Base-by-base conservation (phyloP, 23 red algal genomes). In the Agarophyton chilense region DNA sequence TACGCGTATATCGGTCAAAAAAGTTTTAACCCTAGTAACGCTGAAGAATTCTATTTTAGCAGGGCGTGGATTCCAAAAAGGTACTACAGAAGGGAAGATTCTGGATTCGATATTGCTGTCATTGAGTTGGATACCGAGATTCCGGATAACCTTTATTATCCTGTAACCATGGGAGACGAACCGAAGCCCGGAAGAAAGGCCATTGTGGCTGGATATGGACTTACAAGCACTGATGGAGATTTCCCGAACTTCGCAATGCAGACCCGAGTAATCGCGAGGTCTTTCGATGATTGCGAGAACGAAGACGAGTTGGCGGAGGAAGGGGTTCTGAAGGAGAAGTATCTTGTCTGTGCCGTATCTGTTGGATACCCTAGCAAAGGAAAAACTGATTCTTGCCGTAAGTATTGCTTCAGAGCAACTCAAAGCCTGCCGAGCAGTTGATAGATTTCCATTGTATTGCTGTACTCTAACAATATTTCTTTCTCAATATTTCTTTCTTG, bases 321-420 rank as follows among this genome's bases (percentile, higher is more conserved):
- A 13, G 25, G 39, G 3, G 10, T 56, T 38, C 35, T 86, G 43
- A 33, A 41, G n/a, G 49, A 54, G 25, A 86, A 28, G 42, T 53
- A 34, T 41, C 82, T 68, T 21, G 82, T 86, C 5, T 86, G 82
- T 31, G 82, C 82, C 10, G 64, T 72, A 22, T 86, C 82, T 14
- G 42, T 72, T 44, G 82, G 82, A 11, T 86, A 52, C 28, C 82
- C 82, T 9, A 29, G 73, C 26, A 52, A 86, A 71, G 82, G 82
- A 52, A 86, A 45, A 53, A 86, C 82, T n/a, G 82, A 86, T 31
- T 70, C 82, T 51, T 86, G 82, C 64, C 64, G 82, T 86, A 86
- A 31, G 82, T 86, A 71, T 26, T 16, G 31, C 2, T 63, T 64
- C 57, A 18, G 28, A 33, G 31, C 10, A 18, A 14, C 10, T 4